Percentiles rank a stretch among this genome's conserved stretches.
phyloP scores from a whole-genome alignment of 176 grass and related monocot species.

The Alloteropsis semialata region DNA sequence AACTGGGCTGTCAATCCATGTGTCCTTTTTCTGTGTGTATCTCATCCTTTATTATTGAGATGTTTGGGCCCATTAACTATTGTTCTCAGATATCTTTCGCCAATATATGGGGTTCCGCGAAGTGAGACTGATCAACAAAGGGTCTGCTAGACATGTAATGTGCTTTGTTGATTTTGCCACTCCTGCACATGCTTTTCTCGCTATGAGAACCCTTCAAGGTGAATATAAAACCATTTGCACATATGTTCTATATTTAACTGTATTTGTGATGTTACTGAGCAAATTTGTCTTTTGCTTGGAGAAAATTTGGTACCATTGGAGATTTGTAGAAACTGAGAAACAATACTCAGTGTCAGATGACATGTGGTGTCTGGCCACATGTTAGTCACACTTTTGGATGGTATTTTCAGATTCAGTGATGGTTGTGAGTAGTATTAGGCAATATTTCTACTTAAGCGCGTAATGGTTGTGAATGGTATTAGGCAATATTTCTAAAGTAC shows the following conservation, averaged over 20 bases:
- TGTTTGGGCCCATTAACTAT: slow-evolving; percentile 37
- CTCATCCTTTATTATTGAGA: slow-evolving; percentile 5
- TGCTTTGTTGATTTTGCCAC: slow-evolving; percentile 70
- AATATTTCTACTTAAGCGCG: background rate
- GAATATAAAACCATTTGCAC: slow-evolving; percentile 19
- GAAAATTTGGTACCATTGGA: background rate
- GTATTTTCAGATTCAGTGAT: too few relatives aligned
- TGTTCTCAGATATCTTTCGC: slow-evolving; percentile 68
- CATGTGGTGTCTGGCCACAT: background rate
- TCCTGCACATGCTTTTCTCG: slow-evolving; percentile 48
- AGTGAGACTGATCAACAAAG: slow-evolving; percentile 63
- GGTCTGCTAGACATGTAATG: slow-evolving; percentile 39
- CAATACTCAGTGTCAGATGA: background rate
- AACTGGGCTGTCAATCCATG: background rate
- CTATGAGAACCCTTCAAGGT: slow-evolving; percentile 65
- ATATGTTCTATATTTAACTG: background rate
- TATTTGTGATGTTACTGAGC: background rate
- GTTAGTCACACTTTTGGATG: background rate
- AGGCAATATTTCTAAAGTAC: background rate
- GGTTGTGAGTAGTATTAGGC: background rate
- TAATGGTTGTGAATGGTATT: background rate
- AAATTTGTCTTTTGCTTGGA: background rate
- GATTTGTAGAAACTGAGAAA: background rate
- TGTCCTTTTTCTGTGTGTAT: background rate
- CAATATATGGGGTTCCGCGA: slow-evolving; percentile 65